Conservation (phyloP, 208 protist genomes). For the Trypanosoma lewisi region DNA sequence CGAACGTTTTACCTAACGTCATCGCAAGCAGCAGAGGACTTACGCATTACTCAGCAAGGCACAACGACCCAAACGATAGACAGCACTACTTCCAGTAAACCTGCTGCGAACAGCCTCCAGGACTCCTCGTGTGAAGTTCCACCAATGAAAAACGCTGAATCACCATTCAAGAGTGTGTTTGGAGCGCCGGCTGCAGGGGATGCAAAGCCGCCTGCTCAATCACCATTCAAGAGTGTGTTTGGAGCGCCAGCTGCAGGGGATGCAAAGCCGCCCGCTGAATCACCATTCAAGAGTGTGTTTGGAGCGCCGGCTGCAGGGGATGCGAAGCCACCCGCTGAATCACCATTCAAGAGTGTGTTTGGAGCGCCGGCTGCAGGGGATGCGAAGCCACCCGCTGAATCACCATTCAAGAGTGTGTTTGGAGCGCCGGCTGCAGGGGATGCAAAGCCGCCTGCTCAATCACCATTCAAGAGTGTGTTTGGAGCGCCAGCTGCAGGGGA, state of each 20-base stretch:
- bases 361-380: background rate
- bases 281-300: background rate
- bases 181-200: background rate
- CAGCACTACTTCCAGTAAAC: no score
- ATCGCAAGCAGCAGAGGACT: no score
- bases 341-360: background rate
- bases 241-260: background rate
- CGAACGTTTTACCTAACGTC: no score
- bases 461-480: background rate
- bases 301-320: background rate
- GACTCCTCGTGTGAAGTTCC: no score
- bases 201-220: background rate
- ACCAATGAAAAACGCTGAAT: no score
- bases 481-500: background rate
- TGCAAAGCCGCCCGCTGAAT: background rate
- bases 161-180: background rate
- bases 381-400: background rate
- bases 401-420: background rate
- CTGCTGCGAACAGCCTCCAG: no score
- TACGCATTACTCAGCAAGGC: no score
- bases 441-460: background rate
- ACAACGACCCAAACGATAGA: no score
- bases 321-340: background rate
- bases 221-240: background rate
- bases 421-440: background rate